Base-by-base conservation (phyloP, 768 basidiomycete species). In the Atractiella rhizophila region DNA sequence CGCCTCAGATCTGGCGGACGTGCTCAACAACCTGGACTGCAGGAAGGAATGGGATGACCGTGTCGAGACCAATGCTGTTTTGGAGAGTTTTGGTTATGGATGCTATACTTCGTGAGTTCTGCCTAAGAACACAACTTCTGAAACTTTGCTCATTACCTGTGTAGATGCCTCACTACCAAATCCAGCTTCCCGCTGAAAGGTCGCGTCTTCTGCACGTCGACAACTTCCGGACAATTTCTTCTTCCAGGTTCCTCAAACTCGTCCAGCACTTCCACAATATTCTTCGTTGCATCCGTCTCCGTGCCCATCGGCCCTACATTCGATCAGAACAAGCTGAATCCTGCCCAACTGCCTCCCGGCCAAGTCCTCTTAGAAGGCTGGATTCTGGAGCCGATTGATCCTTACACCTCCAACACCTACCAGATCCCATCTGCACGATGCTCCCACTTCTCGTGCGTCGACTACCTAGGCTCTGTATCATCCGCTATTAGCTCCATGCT, bases 381-480 rank as follows among this genome's bases (percentile, higher is more conserved):
- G 91, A 72, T 88, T 25, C 60, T 91, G 51, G 85, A 98, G 62
- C 94, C 88, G 4, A 68, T 96, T 35, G 88, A 96, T 54, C 85
- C 86, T 0, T 94, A 94, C 50, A 76, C 81, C 19, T 74, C 74
- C 45, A 83, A 88, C 59, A 82, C 81, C 48, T 88, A 83, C 54
- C 69, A 81, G 11, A 88, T 96, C 33, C 91, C 86, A 1, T 91
- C 83, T 4, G 81, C 85, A 28, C 61, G 76, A 35, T 86, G 81
- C 57, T 83, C 77, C 32, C 66, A 79, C 42, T 63, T 88, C 29
- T 70, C 78, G 3, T 76, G 79, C 1, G 67, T 85, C 44, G 86
- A 94, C 57, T 82, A 74, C 53, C 73, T 74, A 8, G 86, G 82
- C 2, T 73, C 71, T 1, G 69, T 88, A 28, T 83, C 85, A 0